Percentiles rank a stretch among this genome's conserved stretches.
Conservation (phyloP, 257 asterid genomes). For the Solanum paucissectum region DNA sequence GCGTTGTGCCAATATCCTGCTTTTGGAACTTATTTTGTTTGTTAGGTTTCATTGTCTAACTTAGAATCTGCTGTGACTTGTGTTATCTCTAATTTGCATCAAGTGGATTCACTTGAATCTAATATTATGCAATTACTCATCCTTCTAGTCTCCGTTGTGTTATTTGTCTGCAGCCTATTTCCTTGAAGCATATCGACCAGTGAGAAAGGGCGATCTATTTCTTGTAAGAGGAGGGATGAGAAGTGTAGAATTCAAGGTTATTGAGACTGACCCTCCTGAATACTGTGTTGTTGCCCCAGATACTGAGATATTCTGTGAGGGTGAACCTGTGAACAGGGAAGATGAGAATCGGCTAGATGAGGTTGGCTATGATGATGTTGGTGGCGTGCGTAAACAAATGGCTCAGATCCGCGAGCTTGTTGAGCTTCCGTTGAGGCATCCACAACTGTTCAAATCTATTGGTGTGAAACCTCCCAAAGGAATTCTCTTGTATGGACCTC, state of each 20-base stretch:
- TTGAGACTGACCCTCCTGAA: slow-evolving; percentile 70
- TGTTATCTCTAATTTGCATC: not conserved
- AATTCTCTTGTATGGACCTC: slow-evolving; percentile 75
- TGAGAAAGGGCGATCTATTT: slow-evolving; percentile 71
- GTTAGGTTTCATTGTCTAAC: not conserved
- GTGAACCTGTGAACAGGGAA: slow-evolving; percentile 71
- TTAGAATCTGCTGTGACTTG: not conserved
- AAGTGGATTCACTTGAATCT: not conserved
- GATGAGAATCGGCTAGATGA: slow-evolving; percentile 72
- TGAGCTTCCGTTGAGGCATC: slow-evolving; percentile 82
- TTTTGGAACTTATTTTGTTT: not conserved
- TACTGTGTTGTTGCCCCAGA: slow-evolving; percentile 86
- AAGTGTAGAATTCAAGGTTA: slow-evolving; percentile 67
- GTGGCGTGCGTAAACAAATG: slow-evolving; percentile 91
- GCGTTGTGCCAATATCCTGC: not conserved
- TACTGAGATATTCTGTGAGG: slow-evolving; percentile 81
- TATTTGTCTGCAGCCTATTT: slow-evolving; percentile 47
- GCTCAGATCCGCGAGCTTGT: slow-evolving; percentile 83
- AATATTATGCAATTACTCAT: not conserved
- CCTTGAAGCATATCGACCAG: slow-evolving; percentile 72
- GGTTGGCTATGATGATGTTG: slow-evolving; percentile 84
- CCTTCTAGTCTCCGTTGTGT: not conserved
- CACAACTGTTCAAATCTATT: slow-evolving; percentile 77
- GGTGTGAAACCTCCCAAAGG: slow-evolving; percentile 92
- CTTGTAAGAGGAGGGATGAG: slow-evolving; percentile 90